Base-by-base conservation (phyloP, 176 grass and related monocot genomes). In the Musa troglodytarum region DNA sequence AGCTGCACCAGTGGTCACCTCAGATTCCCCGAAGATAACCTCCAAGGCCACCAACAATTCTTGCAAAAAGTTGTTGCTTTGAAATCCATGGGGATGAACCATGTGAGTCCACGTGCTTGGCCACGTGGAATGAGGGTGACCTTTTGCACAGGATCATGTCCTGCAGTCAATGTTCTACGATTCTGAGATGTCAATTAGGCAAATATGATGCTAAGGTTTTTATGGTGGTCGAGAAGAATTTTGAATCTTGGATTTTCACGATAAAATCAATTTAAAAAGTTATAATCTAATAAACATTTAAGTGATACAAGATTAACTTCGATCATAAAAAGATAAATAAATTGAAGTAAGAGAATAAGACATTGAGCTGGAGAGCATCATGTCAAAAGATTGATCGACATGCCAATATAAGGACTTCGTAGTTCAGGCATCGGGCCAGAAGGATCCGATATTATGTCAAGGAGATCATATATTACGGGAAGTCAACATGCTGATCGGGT, bases 31-130 rank as follows among this genome's bases (percentile, higher is more conserved):
- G 86, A 99, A 99, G 79, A 99, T 92, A 49, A 99, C 95, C 95
- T 49, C 95, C 95, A 50, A 99, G 95, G 26, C 95, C 95, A 8
- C 95, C 95, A 51, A 99, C 95, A 14, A 99, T 99, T 78, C 95
- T 87, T 62, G 95, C 90, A 80, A 99, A 99, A 29, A 99, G 90
- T 76, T 99, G 95, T 71, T 99, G 95, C 78, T 82, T 92, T 17
- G 95, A 99, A 59, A 99, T 99, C 95, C 76, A 84, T 87, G 10
- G 95, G 95, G 73, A 99, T 99, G 83, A 99, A 99, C 95, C 95
- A 99, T 43, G 95, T 99, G 7, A 99, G 88, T 78, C 95, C 95
- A 74, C 95, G 90, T 54, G 95, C 95, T 79, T 99, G 95, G 65
- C 95, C 95, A 72, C 95, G 87, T 67, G 95, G 95, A 77, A 99